Conservation (phyloP, 1,284 basidiomycete genomes). For the Leccinum fallax region DNA sequence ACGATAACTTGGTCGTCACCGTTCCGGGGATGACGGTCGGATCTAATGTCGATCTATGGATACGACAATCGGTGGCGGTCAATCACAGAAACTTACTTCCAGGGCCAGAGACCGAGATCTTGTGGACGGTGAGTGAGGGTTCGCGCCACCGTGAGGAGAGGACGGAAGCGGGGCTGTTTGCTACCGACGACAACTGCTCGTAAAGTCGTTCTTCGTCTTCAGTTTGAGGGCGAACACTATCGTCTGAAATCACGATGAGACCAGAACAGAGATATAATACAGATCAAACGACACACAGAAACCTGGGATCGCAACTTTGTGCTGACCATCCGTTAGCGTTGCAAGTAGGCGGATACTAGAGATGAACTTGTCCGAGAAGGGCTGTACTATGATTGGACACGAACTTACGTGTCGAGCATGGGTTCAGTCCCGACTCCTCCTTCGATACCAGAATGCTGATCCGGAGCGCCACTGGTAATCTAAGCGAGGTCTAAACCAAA, state of each 20-base stretch:
- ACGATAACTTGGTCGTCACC: conserved; percentile 80
- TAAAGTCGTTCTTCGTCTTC: conserved; percentile 71
- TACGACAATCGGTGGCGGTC: background rate
- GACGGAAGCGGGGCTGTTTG: conserved; percentile 64
- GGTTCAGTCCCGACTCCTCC: conserved; percentile 88
- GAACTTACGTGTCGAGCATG: conserved; percentile 84
- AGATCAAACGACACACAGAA: conserved; percentile 64
- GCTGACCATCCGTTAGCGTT: conserved; percentile 62
- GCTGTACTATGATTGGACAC: background rate
- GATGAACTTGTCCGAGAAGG: conserved; percentile 12
- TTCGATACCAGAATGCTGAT: conserved; percentile 91
- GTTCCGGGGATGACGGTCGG: conserved; percentile 86
- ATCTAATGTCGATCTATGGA: conserved; percentile 44
- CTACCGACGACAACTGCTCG: conserved; percentile 65
- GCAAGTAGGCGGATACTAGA: conserved; percentile 79
- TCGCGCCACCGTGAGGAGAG: conserved; percentile 80
- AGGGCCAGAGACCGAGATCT: conserved; percentile 72
- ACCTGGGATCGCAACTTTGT: conserved; percentile 71
- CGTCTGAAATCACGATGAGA: conserved; percentile 52
- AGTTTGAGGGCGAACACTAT: conserved; percentile 68
- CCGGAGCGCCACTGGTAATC: conserved; percentile 70
- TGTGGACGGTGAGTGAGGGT: conserved; percentile 74
- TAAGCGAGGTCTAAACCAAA: conserved; percentile 27
- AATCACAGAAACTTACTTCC: conserved; percentile 52
- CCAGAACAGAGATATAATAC: background rate